Percentiles rank a stretch among this genome's conserved stretches.
Conservation (phyloP, 2,329 filamentous ascomycete genomes). For the Colletotrichum tanaceti region DNA sequence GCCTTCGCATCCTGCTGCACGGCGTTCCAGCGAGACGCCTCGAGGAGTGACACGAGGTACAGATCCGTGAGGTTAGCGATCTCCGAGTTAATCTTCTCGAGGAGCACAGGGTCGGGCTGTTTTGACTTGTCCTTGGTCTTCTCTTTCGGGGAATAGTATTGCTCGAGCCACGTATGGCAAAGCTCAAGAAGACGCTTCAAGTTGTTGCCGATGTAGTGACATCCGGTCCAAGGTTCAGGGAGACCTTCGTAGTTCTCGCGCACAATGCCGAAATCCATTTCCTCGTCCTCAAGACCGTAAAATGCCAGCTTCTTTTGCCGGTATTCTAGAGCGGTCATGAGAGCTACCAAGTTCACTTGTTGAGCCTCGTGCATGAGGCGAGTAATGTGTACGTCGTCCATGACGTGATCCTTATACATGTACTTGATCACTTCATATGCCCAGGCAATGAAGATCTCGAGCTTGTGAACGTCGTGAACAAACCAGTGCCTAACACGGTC, state of each 20-base stretch:
- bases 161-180: conserved; percentile 65
- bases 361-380: conserved; percentile 75
- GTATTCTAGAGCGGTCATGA: conserved; percentile 76
- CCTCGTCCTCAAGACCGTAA: conserved; percentile 79
- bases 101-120: conserved; percentile 54
- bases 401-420: conserved; percentile 70
- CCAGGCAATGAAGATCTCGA: conserved; percentile 83
- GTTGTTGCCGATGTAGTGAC: conserved; percentile 70
- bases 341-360: conserved; percentile 74
- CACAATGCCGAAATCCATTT: conserved; percentile 73
- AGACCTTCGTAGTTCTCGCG: conserved; percentile 74
- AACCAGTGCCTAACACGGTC: conserved; percentile 91
- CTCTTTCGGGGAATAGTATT: conserved; percentile 53
- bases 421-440: conserved; percentile 81
- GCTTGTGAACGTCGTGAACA: conserved; percentile 76
- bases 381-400: conserved; percentile 66
- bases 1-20: conserved; percentile 57
- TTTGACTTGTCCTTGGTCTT: conserved; percentile 48
- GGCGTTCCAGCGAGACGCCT: conserved; percentile 63
- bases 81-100: conserved; percentile 60
- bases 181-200: conserved; percentile 70
- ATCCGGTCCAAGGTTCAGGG: conserved; percentile 88
- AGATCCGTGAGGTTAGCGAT: conserved; percentile 65
- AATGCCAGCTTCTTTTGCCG: conserved; percentile 74
- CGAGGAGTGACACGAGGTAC: conserved; percentile 65